Conservation (phyloP, 2,329 filamentous ascomycete genomes). For the Monosporascus sp. region DNA sequence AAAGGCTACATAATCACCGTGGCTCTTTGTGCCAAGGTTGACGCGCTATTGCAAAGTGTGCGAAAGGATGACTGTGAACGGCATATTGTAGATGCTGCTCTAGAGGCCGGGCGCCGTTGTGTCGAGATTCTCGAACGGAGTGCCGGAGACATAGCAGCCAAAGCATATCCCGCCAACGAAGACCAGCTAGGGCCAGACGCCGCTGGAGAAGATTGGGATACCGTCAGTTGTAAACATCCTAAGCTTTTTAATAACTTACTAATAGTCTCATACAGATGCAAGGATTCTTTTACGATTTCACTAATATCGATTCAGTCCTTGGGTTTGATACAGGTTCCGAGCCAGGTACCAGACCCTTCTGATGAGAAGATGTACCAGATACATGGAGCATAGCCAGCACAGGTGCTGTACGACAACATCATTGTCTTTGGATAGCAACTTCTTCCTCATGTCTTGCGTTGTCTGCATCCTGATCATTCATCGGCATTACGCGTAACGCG, state of each 20-base stretch:
- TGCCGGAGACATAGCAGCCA: slow-evolving; percentile 8
- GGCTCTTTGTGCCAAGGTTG: slow-evolving; percentile 36
- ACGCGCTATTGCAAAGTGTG: slow-evolving; percentile 33
- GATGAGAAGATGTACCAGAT: no score
- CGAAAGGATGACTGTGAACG: slow-evolving; percentile 27
- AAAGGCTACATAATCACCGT: slow-evolving; percentile 44
- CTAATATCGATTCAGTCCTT: slow-evolving; percentile 17
- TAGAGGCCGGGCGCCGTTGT: slow-evolving; percentile 29
- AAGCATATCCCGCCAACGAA: slow-evolving; percentile 16
- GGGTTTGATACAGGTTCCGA: slow-evolving; percentile 1
- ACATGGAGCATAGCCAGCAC: no score
- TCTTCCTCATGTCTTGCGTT: no score
- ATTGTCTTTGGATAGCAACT: no score
- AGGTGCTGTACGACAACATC: no score
- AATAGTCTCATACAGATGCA: slow-evolving; percentile 7
- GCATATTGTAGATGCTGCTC: slow-evolving; percentile 31
- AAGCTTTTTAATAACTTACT: neutral
- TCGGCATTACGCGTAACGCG: no score
- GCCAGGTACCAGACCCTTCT: neutral
- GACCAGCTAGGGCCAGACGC: slow-evolving; percentile 18
- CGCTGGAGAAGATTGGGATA: slow-evolving; percentile 35
- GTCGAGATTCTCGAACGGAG: slow-evolving; percentile 29
- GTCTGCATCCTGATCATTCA: no score
- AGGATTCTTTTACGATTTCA: slow-evolving; percentile 19
- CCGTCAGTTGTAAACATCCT: slow-evolving; percentile 11